Evolutionary conservation across 2,329 filamentous ascomycete genomes (phyloP).

Genomic region (Aspergillus sergii): DNA sequence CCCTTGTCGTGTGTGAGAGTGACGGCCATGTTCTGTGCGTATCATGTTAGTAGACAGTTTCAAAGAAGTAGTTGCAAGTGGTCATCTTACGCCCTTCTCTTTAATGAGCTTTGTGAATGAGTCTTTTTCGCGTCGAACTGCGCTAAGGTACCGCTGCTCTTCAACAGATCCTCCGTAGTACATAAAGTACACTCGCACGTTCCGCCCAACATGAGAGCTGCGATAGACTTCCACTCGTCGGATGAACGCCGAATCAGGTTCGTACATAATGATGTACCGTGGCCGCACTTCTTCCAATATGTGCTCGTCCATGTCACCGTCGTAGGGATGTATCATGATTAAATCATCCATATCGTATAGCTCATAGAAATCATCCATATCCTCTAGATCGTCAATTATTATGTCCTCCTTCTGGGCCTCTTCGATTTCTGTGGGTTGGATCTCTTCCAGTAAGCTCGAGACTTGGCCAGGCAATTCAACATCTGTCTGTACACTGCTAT

Average conservation of each 20-base stretch:
- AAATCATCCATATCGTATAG: constrained; percentile 90
- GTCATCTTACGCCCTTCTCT: constrained; percentile 68
- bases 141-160: constrained; percentile 88
- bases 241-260: constrained; percentile 92
- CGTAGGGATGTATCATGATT: constrained; percentile 87
- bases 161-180: constrained; percentile 95
- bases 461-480: constrained; percentile 79
- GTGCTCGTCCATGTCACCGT: constrained; percentile 93
- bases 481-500: constrained; percentile 75
- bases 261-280: constrained; percentile 97
- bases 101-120: constrained; percentile 93
- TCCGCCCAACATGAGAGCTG: constrained; percentile 86
- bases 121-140: constrained; percentile 93
- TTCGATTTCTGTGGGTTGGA: constrained; percentile 79
- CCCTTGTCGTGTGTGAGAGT: constrained; percentile 76
- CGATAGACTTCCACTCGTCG: constrained; percentile 93
- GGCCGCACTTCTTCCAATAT: constrained; percentile 93
- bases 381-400: constrained; percentile 75
- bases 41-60: constrained; percentile 17
- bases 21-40: constrained; percentile 72
- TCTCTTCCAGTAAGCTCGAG: constrained; percentile 76
- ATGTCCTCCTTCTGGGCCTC: constrained; percentile 70
- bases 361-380: constrained; percentile 91
- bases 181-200: constrained; percentile 92
- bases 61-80: not conserved